Evolutionary conservation across 495 filamentous ascomycete species (phyloP).

Genomic region (Aspergillus steynii): DNA sequence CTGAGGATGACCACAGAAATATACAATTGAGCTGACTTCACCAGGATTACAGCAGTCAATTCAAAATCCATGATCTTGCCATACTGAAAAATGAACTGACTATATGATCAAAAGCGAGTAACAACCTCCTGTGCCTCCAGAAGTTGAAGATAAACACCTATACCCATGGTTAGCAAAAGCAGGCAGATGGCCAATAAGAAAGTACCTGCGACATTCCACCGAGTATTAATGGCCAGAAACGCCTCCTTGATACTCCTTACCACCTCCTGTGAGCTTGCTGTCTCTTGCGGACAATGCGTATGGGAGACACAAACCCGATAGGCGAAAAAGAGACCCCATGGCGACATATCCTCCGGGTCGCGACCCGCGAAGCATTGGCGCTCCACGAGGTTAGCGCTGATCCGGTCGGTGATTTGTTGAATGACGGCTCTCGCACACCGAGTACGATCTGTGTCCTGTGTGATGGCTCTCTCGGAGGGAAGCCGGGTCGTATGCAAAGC

Average conservation of each 20-base stretch:
- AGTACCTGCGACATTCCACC: conserved; percentile 37
- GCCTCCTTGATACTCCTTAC: conserved; percentile 28
- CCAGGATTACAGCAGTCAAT: no score
- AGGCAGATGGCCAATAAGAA: background rate
- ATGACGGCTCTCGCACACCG: conserved; percentile 19
- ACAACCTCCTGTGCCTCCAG: conserved; percentile 32
- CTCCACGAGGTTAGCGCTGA: conserved; percentile 21
- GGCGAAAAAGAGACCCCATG: conserved; percentile 28
- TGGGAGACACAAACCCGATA: conserved; percentile 20
- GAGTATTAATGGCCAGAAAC: conserved; percentile 23
- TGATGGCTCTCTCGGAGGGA: conserved; percentile 1
- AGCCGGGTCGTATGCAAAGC: conserved; percentile 28
- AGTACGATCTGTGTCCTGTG: conserved; percentile 16
- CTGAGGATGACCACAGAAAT: no score
- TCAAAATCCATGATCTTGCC: no score
- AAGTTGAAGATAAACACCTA: conserved; percentile 27
- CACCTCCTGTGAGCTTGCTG: conserved; percentile 18
- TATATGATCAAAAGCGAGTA: conserved; percentile 4
- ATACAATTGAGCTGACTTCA: no score
- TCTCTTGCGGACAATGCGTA: conserved; percentile 16
- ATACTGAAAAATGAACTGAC: no score
- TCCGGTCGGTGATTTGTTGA: conserved; percentile 23
- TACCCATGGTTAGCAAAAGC: background rate
- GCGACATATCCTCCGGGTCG: conserved; percentile 27
- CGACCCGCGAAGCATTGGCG: conserved; percentile 27